A percentile compares a stretch with the other conserved stretches of the same genome.
Conservation (phyloP, 148 eudicot genomes). For the Linanthus parryae region DNA sequence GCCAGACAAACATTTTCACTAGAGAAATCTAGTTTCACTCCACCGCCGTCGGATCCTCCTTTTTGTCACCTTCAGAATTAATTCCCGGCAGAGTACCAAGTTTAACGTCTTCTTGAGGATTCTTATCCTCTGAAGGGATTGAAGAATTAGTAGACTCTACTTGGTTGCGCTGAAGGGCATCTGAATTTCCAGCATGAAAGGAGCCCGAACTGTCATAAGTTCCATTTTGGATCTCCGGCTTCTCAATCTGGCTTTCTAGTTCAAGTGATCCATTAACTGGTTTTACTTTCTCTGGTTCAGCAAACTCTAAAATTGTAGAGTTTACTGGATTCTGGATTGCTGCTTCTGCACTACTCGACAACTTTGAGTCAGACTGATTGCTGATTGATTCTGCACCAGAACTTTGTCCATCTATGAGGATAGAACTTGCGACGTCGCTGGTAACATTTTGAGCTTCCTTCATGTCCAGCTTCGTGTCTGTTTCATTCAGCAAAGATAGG, state of each 20-base stretch:
- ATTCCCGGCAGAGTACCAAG: slow-evolving; percentile 59
- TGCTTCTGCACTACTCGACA: slow-evolving; percentile 10
- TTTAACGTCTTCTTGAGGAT: slow-evolving; percentile 33
- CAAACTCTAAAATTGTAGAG: slow-evolving; percentile 14
- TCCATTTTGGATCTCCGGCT: slow-evolving; percentile 19
- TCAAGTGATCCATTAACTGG: slow-evolving; percentile 9
- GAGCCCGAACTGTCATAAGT: slow-evolving; percentile 36
- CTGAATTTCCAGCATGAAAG: slow-evolving; percentile 26
- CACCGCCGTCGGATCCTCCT: slow-evolving; percentile 49
- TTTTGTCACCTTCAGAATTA: slow-evolving; percentile 44
- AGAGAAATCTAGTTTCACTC: slow-evolving; percentile 14
- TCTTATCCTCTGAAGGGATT: slow-evolving; percentile 32
- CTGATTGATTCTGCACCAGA: slow-evolving; percentile 14
- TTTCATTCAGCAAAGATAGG: slow-evolving; percentile 15
- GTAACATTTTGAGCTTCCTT: slow-evolving; percentile 22
- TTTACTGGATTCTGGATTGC: slow-evolving; percentile 23
- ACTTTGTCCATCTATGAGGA: no score
- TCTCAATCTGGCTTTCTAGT: slow-evolving; percentile 15
- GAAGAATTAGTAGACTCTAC: slow-evolving; percentile 45
- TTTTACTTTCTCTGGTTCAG: slow-evolving; percentile 7
- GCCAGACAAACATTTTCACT: slow-evolving; percentile 5
- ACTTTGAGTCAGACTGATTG: slow-evolving; percentile 15
- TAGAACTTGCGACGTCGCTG: no score
- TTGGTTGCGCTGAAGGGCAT: slow-evolving; percentile 29
- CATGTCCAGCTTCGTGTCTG: slow-evolving; percentile 15